Percentiles rank a stretch among this genome's conserved stretches.
phyloP scores from a whole-genome alignment of 2,329 filamentous ascomycete species.

The Cladosporium sp. region DNA sequence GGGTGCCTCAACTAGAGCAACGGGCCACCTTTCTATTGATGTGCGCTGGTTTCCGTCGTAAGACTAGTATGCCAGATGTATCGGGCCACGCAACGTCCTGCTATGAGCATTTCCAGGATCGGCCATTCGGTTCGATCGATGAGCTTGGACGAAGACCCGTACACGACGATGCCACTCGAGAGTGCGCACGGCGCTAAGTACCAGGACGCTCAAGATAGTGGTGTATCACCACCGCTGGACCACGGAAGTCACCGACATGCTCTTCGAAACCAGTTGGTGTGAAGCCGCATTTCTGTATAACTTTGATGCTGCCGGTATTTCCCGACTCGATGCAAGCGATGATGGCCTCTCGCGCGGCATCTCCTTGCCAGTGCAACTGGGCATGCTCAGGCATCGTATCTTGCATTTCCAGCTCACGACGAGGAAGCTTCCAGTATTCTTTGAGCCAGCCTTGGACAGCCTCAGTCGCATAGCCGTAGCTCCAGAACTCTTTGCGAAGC shows the following conservation, averaged over 20 bases:
- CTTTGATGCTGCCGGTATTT: background rate
- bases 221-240: background rate
- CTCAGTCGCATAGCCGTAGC: background rate
- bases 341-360: background rate
- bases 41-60: too few relatives aligned
- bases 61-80: too few relatives aligned
- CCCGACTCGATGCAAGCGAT: background rate
- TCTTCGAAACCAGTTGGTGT: background rate
- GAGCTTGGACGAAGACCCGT: background rate
- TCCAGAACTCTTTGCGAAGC: constrained; percentile 8
- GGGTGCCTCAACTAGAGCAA: background rate
- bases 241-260: constrained; percentile 1
- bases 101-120: too few relatives aligned
- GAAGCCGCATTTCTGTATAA: constrained; percentile 9
- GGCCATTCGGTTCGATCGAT: background rate
- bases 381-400: background rate
- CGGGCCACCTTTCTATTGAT: background rate
- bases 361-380: constrained; percentile 4
- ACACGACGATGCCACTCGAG: background rate
- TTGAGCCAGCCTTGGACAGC: constrained; percentile 13
- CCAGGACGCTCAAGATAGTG: constrained; percentile 1
- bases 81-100: too few relatives aligned
- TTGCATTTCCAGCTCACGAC: background rate
- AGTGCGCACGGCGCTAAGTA: background rate
- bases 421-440: constrained; percentile 11